Conservation (phyloP, 2,329 filamentous ascomycete species). For the Venturia oleaginea region DNA sequence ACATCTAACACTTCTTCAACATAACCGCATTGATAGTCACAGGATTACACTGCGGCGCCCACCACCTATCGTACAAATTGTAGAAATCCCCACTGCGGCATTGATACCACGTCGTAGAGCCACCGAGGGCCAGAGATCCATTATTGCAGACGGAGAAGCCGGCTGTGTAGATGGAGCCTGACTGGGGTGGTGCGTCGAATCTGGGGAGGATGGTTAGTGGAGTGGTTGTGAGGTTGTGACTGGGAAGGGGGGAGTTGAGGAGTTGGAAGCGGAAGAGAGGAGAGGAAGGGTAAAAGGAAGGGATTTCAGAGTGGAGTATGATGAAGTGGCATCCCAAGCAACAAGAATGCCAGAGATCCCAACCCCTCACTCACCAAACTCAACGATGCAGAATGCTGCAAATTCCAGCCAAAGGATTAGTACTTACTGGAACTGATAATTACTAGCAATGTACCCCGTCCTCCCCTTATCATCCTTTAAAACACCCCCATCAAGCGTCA, state of each 20-base stretch:
- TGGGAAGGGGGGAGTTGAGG: no score
- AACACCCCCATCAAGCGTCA: constrained; percentile 54
- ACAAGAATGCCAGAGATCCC: no score
- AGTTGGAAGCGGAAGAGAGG: no score
- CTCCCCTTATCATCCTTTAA: constrained; percentile 57
- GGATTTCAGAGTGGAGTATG: no score
- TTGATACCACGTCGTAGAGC: constrained; percentile 59
- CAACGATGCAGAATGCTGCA: no score
- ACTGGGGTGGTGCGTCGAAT: constrained; percentile 44
- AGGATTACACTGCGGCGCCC: constrained; percentile 6
- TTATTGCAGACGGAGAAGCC: constrained; percentile 67
- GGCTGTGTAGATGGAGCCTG: constrained; percentile 61
- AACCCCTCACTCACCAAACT: no score
- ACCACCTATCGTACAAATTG: constrained; percentile 62
- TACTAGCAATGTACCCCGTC: constrained; percentile 70
- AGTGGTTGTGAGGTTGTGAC: no score
- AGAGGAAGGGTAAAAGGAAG: no score
- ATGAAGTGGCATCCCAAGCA: no score
- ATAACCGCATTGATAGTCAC: constrained; percentile 1
- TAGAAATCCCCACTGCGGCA: constrained; percentile 68
- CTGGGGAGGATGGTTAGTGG: not conserved
- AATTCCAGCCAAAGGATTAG: no score
- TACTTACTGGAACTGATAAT: constrained; percentile 50
- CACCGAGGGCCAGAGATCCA: constrained; percentile 59
- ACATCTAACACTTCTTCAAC: not conserved